Percentiles rank a stretch among this genome's conserved stretches.
These are phyloP conservation scores for Coleophoma cylindrospora DNA, from an alignment of 2,329 filamentous ascomycete genomes.

Conservation along the genomic window DNA sequence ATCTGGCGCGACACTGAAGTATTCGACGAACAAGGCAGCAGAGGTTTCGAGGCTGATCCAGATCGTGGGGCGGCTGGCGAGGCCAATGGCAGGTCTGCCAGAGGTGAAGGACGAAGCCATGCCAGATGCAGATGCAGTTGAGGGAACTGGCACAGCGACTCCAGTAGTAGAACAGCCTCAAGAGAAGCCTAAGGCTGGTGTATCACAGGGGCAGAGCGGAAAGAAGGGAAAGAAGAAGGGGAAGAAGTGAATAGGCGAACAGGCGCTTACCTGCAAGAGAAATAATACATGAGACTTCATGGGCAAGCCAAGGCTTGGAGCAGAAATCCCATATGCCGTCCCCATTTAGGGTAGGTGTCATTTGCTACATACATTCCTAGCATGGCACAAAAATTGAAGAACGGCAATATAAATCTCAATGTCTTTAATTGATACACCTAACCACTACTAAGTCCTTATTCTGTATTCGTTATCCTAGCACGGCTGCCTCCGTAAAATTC, in stretches of 20 bases:
- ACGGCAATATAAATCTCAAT: not conserved
- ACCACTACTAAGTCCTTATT: not conserved
- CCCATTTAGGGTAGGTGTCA: no score
- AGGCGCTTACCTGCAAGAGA: no score
- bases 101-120: conserved; percentile 29
- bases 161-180: conserved; percentile 30
- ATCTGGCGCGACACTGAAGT: conserved; percentile 81
- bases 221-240: conserved; percentile 69
- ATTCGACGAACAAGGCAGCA: conserved; percentile 83
- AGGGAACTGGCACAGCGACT: conserved; percentile 11
- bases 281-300: no score
- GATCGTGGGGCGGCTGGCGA: conserved; percentile 68
- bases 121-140: conserved; percentile 16
- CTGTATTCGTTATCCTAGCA: conserved; percentile 3
- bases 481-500: conserved; percentile 7
- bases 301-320: no score
- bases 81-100: conserved; percentile 57
- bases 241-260: conserved; percentile 47
- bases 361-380: no score
- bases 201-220: conserved; percentile 29
- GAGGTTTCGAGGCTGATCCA: conserved; percentile 82
- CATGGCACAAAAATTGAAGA: not conserved
- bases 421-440: not conserved
- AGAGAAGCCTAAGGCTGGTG: conserved; percentile 42
- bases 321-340: no score